Evolutionary conservation across 306 rosid genomes (phyloP).

Genomic region (Canavalia gladiata): DNA sequence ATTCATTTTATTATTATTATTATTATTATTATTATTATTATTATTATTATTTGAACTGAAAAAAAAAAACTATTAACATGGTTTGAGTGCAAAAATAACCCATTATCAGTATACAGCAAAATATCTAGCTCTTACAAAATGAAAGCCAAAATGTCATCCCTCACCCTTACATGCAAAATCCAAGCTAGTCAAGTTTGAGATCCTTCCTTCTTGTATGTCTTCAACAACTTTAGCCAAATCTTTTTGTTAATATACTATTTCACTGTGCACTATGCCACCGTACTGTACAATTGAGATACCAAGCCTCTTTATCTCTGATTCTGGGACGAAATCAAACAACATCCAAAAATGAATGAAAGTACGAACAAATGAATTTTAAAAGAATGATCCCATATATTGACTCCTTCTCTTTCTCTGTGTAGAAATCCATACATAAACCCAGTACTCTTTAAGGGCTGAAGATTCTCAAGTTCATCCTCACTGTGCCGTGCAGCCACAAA

Average conservation of each 20-base stretch:
- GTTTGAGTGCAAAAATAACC: no score
- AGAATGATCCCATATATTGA: neutral
- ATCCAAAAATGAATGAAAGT: neutral
- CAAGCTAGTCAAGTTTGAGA: no score
- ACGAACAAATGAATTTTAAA: neutral
- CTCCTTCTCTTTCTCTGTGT: constrained; percentile 1
- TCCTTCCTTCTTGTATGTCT: no score
- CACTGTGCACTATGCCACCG: neutral
- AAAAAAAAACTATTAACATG: no score
- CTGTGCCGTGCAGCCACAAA: neutral
- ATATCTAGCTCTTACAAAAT: no score
- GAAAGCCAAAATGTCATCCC: no score
- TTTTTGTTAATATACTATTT: neutral
- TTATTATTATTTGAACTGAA: no score
- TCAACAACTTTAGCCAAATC: no score
- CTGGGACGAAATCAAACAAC: constrained; percentile 28
- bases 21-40: no score
- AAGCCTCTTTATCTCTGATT: constrained; percentile 18
- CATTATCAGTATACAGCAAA: no score
- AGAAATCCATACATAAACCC: constrained; percentile 37
- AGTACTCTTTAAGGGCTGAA: constrained; percentile 32
- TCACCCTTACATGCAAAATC: no score
- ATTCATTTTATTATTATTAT: neutral
- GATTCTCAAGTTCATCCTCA: constrained; percentile 33
- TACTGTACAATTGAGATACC: constrained; percentile 2